Base-by-base conservation (phyloP, 768 basidiomycete genomes). In the Xerocomellus amylosporus region DNA sequence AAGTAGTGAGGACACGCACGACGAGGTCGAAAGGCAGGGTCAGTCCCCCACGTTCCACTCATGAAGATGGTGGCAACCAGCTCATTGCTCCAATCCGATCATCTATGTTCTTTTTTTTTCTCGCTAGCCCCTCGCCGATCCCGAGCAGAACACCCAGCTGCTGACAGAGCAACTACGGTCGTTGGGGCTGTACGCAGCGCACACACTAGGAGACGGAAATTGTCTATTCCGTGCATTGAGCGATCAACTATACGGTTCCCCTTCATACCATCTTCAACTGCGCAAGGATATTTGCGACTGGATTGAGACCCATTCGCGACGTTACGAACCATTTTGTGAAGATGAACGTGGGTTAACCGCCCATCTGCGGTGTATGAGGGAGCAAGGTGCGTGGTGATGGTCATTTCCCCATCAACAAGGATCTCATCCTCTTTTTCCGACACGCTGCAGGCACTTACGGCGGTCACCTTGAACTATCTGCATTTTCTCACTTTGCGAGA, bases 381-480 rank as follows among this genome's bases (percentile, higher is more conserved):
- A 88, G 73, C 83, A 82, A 63, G 88, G 88, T 86, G 58, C 48
- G 81, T 61, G 45, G 38, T 45, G 10, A 26, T 55, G 33, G 39
- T 47, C 22, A 39, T 53, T 44, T 10, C 19, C 50, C 46, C 26
- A 28, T 55, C 34, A 8, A 15, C 31, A 30, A 24, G 49, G 53
- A 43, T 42, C 38, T 33, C 49, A 37, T 51, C 8, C 26, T 20
- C 24, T 46, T 74, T 36, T 51, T 40, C 28, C 28, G n/a, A n/a
- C n/a, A 54, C 31, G 36, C 36, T 54, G 50, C 61, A 88, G 90
- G 83, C 28, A 95, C 93, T 2, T 96, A 95, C 56, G 94, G 93
- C 39, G 93, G 93, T 1, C 92, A 97, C 71, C 82, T 97, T 64
- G 94, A 97, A 70, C 78, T 97, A n/a, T 89, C 88, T 17, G 92